A percentile compares a stretch with the other conserved stretches of the same genome.
Evolutionary conservation across 2,329 filamentous ascomycete genomes (phyloP).

Genomic region (Pseudocercospora vitis): DNA sequence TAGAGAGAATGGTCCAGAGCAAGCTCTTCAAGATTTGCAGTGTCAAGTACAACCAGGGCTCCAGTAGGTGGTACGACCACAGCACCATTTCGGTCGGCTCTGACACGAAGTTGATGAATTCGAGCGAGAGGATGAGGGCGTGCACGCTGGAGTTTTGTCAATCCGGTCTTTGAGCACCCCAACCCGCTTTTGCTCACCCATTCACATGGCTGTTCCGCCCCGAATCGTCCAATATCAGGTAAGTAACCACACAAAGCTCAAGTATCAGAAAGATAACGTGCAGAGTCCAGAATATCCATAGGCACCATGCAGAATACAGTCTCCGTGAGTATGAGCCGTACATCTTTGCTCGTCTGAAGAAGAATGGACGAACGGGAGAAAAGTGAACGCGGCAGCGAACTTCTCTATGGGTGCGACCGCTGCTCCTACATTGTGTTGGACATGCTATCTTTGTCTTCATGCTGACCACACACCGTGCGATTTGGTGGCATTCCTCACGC

Average conservation of each 20-base stretch:
- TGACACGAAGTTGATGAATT: conserved; percentile 13
- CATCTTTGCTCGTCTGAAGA: not conserved
- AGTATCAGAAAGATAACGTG: conserved; percentile 13
- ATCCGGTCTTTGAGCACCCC: not conserved
- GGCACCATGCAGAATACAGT: conserved; percentile 8
- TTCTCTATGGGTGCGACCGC: not conserved
- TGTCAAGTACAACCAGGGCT: conserved; percentile 24
- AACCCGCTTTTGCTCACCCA: not conserved
- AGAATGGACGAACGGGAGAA: too few species aligned
- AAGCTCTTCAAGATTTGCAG: conserved; percentile 25
- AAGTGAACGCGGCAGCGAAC: not conserved
- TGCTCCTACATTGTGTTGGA: not conserved
- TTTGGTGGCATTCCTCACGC: too few species aligned
- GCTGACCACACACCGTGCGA: too few species aligned
- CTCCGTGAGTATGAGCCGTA: conserved; percentile 10
- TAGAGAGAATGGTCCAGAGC: conserved; percentile 20
- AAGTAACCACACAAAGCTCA: conserved; percentile 8
- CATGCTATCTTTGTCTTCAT: conserved; percentile 3
- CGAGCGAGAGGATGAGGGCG: conserved; percentile 10
- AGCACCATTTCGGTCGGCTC: conserved; percentile 25
- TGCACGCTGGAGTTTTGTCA: conserved; percentile 13
- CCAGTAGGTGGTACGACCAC: conserved; percentile 23
- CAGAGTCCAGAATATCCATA: conserved; percentile 17
- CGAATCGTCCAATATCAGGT: conserved; percentile 8
- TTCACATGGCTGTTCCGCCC: conserved; percentile 4